Evolutionary conservation across 805 yeast species (phyloP).

Genomic region (Brettanomyces bruxellensis): DNA sequence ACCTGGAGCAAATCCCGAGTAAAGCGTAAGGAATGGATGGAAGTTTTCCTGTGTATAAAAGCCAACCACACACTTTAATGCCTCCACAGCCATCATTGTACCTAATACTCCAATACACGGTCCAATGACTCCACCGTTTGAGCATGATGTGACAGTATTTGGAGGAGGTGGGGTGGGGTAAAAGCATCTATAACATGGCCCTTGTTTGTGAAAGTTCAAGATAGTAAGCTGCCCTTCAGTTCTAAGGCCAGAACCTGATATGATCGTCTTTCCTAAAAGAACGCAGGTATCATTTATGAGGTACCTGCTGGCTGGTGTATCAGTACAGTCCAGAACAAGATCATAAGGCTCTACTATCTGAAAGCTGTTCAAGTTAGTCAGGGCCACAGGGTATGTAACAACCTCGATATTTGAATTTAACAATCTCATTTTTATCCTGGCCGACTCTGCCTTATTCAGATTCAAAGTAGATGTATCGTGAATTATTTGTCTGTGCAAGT

Average conservation of each 20-base stretch:
- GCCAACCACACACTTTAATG: constrained; percentile 63
- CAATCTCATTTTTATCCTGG: constrained; percentile 39
- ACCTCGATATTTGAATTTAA: constrained; percentile 65
- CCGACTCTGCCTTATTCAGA: constrained; percentile 69
- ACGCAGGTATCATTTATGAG: constrained; percentile 81
- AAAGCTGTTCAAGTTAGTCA: constrained; percentile 52
- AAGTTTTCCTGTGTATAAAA: constrained; percentile 45
- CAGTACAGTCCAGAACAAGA: constrained; percentile 85
- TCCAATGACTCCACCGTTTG: constrained; percentile 91
- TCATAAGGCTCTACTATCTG: constrained; percentile 59
- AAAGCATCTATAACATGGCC: constrained; percentile 94
- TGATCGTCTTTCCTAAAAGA: constrained; percentile 54
- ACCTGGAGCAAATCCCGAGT: constrained; percentile 50
- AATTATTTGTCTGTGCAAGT: constrained; percentile 82
- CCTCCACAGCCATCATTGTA: constrained; percentile 77
- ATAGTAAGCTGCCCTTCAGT: constrained; percentile 86
- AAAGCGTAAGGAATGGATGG: constrained; percentile 60
- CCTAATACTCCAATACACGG: constrained; percentile 96
- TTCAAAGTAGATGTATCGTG: constrained; percentile 67
- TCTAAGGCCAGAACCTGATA: constrained; percentile 87
- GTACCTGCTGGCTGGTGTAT: constrained; percentile 81
- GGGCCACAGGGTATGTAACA: constrained; percentile 39
- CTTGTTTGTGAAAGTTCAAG: constrained; percentile 52
- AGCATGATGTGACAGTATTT: constrained; percentile 70
- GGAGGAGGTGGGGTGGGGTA: constrained; percentile 89